These are phyloP conservation scores for Chalciporus piperatus DNA, from an alignment of 768 basidiomycete genomes.

Conservation along the genomic window DNA sequence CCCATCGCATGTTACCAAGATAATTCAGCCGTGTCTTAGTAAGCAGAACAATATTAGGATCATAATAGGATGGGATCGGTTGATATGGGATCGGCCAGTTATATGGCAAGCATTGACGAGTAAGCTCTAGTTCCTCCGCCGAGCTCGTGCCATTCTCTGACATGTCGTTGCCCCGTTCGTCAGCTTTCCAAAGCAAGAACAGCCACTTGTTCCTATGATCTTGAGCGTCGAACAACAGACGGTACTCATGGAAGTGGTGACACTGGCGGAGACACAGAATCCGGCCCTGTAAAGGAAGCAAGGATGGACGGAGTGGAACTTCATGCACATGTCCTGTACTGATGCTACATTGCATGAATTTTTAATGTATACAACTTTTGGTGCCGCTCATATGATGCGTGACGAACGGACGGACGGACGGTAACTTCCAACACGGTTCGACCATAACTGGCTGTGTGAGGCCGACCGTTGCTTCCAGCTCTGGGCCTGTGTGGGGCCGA, in stretches of 20 bases:
- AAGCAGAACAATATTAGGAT: too few relatives aligned
- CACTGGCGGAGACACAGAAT: slow-evolving; percentile 49
- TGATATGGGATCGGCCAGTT: too few relatives aligned
- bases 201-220: slow-evolving; percentile 58
- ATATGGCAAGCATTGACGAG: slow-evolving; percentile 70
- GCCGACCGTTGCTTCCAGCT: too few relatives aligned
- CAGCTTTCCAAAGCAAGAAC: slow-evolving; percentile 79
- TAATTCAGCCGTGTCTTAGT: too few relatives aligned
- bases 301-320: too few relatives aligned
- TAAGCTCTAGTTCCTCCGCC: slow-evolving; percentile 40
- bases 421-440: too few relatives aligned
- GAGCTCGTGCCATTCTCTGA: slow-evolving; percentile 1
- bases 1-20: too few relatives aligned
- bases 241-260: slow-evolving; percentile 82
- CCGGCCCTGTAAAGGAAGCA: slow-evolving; percentile 6
- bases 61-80: too few relatives aligned
- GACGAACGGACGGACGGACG: too few relatives aligned
- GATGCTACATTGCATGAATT: neutral
- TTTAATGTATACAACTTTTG: neutral
- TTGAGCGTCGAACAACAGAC: slow-evolving; percentile 77
- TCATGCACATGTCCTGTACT: neutral
- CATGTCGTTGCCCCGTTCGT: neutral
- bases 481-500: too few relatives aligned
- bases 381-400: too few relatives aligned
- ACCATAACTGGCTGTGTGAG: too few relatives aligned